Base-by-base conservation (phyloP, 139 green algal genomes). In the Ulvella scutata region DNA sequence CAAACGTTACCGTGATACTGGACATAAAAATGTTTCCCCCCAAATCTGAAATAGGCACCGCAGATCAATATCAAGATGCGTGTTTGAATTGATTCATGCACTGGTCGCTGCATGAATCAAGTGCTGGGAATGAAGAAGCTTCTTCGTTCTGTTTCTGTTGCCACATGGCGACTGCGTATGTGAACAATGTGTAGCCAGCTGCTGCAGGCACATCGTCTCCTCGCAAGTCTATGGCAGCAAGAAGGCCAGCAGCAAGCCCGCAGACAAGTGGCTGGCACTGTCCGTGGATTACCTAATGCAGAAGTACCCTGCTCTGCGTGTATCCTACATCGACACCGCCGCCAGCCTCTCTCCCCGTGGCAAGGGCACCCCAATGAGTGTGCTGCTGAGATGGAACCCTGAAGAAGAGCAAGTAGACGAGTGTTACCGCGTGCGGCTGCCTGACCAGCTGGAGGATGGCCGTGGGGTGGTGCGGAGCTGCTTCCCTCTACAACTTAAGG, bases 321-420 rank as follows among this genome's bases (percentile, higher is more conserved):
- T 90, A 7, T 84, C 86, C 0, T 90, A 85, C 80, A 81, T 90
- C 35, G 87, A 90, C 74, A 38, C 67, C 28, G 73, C 74, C 51
- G 33, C 31, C n/a, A 26, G 13, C 40, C 40, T 17, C 13, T n/a
- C 51, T 26, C n/a, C 13, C 51, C n/a, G 9, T 26, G 51, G 51
- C 51, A 67, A 67, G 51, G 51, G 51, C 51, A 26, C 33, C n/a
- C 51, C 51, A 6, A 67, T 39, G 62, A 29, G 29, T 20, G 62
- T 74, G 10, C 62, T 43, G 23, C 35, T 74, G 62, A 28, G 35
- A 20, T 31, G 40, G 43, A 21, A 20, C 0, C 7, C 26, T 33
- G 13, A 33, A 33, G 43, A 75, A 36, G 35, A 59, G 7, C 13
- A 17, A 4, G 35, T 80, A 33, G 39, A 75, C 34, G 62, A 82